Evolutionary conservation across 768 basidiomycete species (phyloP).

Genomic region (Mycena crocata): DNA sequence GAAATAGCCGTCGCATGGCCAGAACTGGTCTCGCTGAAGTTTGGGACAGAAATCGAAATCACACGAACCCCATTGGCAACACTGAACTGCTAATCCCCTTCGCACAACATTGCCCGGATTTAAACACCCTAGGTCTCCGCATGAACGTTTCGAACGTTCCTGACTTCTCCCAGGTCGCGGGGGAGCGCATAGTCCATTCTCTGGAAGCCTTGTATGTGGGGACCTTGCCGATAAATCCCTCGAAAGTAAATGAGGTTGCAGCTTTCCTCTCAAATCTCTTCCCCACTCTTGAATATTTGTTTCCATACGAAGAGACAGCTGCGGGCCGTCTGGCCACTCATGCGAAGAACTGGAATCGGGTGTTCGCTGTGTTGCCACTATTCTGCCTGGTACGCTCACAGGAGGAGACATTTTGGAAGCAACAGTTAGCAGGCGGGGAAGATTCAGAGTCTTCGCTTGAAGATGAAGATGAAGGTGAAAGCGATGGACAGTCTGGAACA

Average conservation of each 20-base stretch:
- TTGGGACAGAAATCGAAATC: not conserved
- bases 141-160: constrained; percentile 13
- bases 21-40: not conserved
- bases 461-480: not conserved
- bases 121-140: not conserved
- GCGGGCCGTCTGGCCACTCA: not conserved
- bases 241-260: not conserved
- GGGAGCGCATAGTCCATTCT: not conserved
- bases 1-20: constrained; percentile 19
- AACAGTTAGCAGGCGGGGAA: not conserved
- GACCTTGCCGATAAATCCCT: constrained; percentile 1
- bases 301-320: not conserved
- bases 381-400: constrained; percentile 14
- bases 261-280: constrained; percentile 29
- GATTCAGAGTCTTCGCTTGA: not conserved
- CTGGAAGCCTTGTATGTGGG: constrained; percentile 16
- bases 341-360: constrained; percentile 5
- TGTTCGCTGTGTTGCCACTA: constrained; percentile 6
- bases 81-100: constrained; percentile 17
- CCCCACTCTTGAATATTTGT: constrained; percentile 4
- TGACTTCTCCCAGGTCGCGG: constrained; percentile 9
- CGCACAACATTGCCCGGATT: not conserved
- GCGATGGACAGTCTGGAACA: not conserved
- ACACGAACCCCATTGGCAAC: constrained; percentile 3
- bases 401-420: constrained; percentile 18